These are phyloP conservation scores for Heliosperma pusillum DNA, from an alignment of 148 eudicot genomes.

Conservation along the genomic window DNA sequence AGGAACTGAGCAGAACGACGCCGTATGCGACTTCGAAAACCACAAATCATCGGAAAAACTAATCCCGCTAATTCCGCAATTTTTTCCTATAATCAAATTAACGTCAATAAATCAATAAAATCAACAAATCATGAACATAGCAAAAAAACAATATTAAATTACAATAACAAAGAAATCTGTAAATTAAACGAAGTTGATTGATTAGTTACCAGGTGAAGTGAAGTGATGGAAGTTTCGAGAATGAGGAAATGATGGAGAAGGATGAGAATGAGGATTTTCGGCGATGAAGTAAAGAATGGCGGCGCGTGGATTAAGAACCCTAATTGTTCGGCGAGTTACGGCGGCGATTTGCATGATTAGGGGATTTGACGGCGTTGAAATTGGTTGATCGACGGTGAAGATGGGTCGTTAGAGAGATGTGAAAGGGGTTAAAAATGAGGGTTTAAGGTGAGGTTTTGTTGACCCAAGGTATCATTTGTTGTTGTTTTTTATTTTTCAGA, in stretches of 20 bases:
- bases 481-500: too few species aligned
- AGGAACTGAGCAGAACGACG: slow-evolving; percentile 37
- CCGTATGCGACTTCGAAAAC: slow-evolving; percentile 4
- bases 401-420: neutral
- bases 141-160: neutral
- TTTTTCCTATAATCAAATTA: slow-evolving; percentile 4
- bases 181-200: too few species aligned
- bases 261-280: slow-evolving; percentile 8
- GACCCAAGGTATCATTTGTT: too few species aligned
- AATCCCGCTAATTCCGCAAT: slow-evolving; percentile 11
- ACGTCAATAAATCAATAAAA: neutral
- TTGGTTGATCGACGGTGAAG: neutral
- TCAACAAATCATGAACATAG: neutral
- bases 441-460: neutral
- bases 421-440: neutral
- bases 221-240: slow-evolving; percentile 17
- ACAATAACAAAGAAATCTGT: neutral
- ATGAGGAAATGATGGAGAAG: slow-evolving; percentile 12
- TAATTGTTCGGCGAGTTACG: slow-evolving; percentile 35
- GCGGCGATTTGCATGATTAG: slow-evolving; percentile 35
- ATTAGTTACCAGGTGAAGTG: slow-evolving; percentile 20
- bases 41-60: neutral
- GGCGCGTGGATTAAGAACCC: slow-evolving; percentile 23
- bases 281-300: slow-evolving; percentile 13
- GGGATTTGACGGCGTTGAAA: neutral